Percentiles rank a stretch among this genome's conserved stretches.
These are phyloP conservation scores for Debaryomyces tyrocola DNA, from an alignment of 805 yeast species.

Conservation along the genomic window DNA sequence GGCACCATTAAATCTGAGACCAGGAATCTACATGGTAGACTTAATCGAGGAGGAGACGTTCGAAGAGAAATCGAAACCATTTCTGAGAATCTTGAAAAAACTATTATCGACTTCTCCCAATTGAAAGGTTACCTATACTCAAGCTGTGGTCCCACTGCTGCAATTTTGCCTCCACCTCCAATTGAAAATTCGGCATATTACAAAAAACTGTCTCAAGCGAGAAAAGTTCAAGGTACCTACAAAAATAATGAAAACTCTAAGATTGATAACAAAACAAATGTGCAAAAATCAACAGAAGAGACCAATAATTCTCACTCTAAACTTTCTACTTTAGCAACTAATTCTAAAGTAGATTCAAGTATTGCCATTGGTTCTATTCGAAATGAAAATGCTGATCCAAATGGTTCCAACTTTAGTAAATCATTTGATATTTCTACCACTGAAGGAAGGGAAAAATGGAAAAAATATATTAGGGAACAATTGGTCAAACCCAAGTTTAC, in stretches of 20 bases:
- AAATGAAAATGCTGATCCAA: neutral
- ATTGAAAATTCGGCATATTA: neutral
- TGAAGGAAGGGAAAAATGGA: slow-evolving; percentile 27
- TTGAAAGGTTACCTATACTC: slow-evolving; percentile 9
- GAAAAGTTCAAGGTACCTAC: neutral
- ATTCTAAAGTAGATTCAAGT: neutral
- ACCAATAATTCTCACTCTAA: neutral
- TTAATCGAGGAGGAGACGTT: slow-evolving; percentile 19
- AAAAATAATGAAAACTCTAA: neutral
- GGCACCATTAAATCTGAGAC: slow-evolving; percentile 9
- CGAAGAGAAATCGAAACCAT: slow-evolving; percentile 10
- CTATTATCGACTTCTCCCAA: slow-evolving; percentile 7
- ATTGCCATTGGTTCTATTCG: neutral
- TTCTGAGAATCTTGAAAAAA: slow-evolving; percentile 1
- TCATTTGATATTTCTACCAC: slow-evolving; percentile 28
- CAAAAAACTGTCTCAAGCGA: neutral
- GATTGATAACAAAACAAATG: neutral
- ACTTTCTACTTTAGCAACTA: neutral
- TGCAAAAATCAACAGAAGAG: neutral
- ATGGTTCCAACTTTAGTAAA: neutral
- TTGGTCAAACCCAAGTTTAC: neutral
- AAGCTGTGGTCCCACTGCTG: slow-evolving; percentile 3
- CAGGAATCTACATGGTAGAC: slow-evolving; percentile 11
- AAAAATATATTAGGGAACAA: slow-evolving; percentile 14
- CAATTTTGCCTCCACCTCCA: neutral